Percentiles rank a stretch among this genome's conserved stretches.
Evolutionary conservation across 169 alveolate species (phyloP).

Genomic region (Cryptosporidium meleagridis): DNA sequence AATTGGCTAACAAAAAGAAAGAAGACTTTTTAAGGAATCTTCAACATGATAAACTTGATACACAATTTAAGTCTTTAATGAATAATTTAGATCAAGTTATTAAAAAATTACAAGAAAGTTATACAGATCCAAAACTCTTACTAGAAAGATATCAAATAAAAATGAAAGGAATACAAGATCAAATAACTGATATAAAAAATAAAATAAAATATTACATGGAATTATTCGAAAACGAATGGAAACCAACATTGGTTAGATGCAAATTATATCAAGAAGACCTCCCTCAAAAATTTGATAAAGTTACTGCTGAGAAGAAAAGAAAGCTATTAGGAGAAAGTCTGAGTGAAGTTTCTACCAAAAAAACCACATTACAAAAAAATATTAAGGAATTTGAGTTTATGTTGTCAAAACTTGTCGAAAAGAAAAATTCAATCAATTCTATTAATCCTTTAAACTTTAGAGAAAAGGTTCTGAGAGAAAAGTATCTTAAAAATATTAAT

Average conservation of each 20-base stretch:
- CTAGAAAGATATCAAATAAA: not conserved
- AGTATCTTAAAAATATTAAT: conserved; percentile 27
- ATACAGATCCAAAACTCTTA: conserved; percentile 19
- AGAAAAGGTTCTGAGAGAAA: conserved; percentile 13
- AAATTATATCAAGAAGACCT: not conserved
- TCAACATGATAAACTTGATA: conserved; percentile 6
- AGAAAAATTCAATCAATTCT: not conserved
- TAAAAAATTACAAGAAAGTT: not conserved
- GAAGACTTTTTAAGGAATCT: not conserved
- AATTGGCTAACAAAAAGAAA: not conserved
- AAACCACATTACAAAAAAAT: not conserved
- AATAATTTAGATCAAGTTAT: conserved; percentile 1
- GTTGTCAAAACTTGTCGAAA: not conserved
- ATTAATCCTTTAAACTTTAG: not conserved
- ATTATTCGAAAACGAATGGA: conserved; percentile 17
- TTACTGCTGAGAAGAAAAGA: conserved; percentile 22
- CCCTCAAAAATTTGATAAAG: conserved; percentile 1
- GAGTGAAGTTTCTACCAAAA: conserved; percentile 26
- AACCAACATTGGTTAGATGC: conserved; percentile 3
- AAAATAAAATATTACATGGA: not conserved
- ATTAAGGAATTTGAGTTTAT: conserved; percentile 8
- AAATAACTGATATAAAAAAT: conserved; percentile 6
- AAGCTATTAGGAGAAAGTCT: conserved; percentile 10
- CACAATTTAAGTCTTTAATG: not conserved
- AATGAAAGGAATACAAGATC: not conserved